phyloP scores from a whole-genome alignment of 1,284 basidiomycete species.

The Salmacisia buchloeana region DNA sequence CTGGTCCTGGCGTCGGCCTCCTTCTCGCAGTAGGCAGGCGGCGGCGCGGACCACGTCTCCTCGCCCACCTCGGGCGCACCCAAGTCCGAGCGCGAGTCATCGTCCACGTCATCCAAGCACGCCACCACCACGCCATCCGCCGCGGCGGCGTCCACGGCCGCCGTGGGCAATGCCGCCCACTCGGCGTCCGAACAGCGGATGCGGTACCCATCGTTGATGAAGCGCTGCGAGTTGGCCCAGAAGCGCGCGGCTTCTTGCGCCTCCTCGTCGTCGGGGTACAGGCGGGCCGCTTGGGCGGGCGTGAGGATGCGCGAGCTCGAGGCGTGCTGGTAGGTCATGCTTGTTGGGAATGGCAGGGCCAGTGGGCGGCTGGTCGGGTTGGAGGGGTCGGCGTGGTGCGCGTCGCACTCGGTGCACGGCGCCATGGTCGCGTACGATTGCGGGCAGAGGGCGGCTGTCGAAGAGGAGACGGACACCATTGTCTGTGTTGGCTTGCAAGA shows the following conservation, averaged over 20 bases:
- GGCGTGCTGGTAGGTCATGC: neutral
- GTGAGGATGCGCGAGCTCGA: neutral
- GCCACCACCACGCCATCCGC: too few species aligned
- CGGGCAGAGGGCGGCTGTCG: neutral
- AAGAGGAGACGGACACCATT: constrained; percentile 1
- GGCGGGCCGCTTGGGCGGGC: neutral
- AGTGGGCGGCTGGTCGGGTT: neutral
- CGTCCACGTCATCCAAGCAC: neutral
- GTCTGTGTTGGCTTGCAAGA: neutral
- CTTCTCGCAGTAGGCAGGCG: neutral
- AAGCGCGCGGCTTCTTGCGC: neutral
- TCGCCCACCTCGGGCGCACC: constrained; percentile 3
- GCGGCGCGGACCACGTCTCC: neutral
- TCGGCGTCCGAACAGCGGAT: neutral
- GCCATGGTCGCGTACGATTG: neutral
- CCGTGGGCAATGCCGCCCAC: too few species aligned
- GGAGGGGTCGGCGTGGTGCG: neutral
- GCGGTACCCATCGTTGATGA: neutral
- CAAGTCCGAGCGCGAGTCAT: constrained; percentile 5
- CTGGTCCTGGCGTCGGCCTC: neutral
- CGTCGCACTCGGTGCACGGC: neutral
- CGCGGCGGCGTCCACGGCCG: too few species aligned
- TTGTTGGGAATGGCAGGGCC: neutral
- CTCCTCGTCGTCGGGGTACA: neutral
- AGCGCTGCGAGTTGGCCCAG: neutral